Percentiles rank a stretch among this genome's conserved stretches.
phyloP scores from a whole-genome alignment of 176 grass and related monocot genomes.

The Miscanthus lutarioriparius region DNA sequence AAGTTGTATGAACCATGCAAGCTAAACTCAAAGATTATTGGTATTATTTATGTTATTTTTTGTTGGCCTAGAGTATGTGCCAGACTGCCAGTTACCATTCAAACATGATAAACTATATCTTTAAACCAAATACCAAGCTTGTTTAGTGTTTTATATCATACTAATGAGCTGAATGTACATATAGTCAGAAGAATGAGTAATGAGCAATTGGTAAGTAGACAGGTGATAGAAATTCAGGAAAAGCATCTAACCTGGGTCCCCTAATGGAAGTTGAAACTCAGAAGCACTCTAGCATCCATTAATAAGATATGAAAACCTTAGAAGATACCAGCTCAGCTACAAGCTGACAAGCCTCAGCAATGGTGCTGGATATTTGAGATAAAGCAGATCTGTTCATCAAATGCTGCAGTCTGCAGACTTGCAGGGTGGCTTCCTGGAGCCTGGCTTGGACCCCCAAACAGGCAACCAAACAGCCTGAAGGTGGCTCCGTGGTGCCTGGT shows the following conservation, averaged over 20 bases:
- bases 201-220: background rate
- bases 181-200: conserved; percentile 21
- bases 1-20: background rate
- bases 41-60: background rate
- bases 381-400: background rate
- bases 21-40: background rate
- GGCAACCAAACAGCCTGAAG: too few relatives aligned
- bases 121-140: background rate
- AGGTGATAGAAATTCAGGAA: background rate
- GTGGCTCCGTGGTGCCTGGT: too few relatives aligned
- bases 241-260: conserved; percentile 18
- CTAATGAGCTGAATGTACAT: background rate
- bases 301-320: conserved; percentile 1
- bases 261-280: conserved; percentile 1
- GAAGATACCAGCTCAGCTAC: background rate
- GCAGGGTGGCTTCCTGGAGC: too few relatives aligned
- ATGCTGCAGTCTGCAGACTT: background rate
- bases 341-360: background rate
- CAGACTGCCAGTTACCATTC: conserved; percentile 1
- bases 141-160: conserved; percentile 13
- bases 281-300: background rate
- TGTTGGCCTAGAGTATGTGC: background rate
- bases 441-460: too few relatives aligned
- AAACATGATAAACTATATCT: background rate
- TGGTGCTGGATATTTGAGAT: background rate